phyloP scores from a whole-genome alignment of 768 basidiomycete genomes.

The Suillus subluteus region DNA sequence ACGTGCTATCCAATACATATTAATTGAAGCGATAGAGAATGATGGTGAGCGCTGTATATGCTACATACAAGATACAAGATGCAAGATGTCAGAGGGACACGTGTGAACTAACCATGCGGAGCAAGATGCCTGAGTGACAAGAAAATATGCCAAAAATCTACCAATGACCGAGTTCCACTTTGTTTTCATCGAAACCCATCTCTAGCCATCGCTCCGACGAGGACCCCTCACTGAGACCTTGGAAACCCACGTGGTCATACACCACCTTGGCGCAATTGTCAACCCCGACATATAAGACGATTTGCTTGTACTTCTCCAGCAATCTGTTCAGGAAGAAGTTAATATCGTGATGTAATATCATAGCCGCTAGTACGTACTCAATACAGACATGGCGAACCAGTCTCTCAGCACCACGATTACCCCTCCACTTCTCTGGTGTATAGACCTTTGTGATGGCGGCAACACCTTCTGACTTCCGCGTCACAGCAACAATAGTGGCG shows the following conservation, averaged over 20 bases:
- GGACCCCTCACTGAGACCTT: slow-evolving; percentile 45
- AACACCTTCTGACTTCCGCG: slow-evolving; percentile 58
- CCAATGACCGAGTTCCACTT: slow-evolving; percentile 68
- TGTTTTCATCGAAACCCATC: slow-evolving; percentile 56
- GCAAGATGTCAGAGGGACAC: not conserved
- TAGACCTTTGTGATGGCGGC: slow-evolving; percentile 76
- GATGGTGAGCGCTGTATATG: not conserved
- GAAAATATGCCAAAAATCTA: slow-evolving; percentile 33
- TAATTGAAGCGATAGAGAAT: not conserved
- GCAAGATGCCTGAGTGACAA: not conserved
- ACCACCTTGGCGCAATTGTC: slow-evolving; percentile 53
- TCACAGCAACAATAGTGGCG: slow-evolving; percentile 70
- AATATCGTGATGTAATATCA: not conserved
- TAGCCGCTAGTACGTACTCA: slow-evolving; percentile 42
- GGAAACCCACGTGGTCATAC: slow-evolving; percentile 70
- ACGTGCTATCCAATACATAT: not conserved
- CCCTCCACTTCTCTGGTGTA: slow-evolving; percentile 56
- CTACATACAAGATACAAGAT: slow-evolving; percentile 7
- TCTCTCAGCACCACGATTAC: slow-evolving; percentile 60
- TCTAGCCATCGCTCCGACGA: slow-evolving; percentile 57
- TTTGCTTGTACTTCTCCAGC: slow-evolving; percentile 43
- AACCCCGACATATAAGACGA: slow-evolving; percentile 69
- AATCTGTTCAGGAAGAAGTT: slow-evolving; percentile 30
- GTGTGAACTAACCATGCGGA: not conserved
- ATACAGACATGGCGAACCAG: slow-evolving; percentile 62